Percentiles rank a stretch among this genome's conserved stretches.
These are phyloP conservation scores for Pyrenophora seminiperda DNA, from an alignment of 2,329 filamentous ascomycete species.

Conservation along the genomic window DNA sequence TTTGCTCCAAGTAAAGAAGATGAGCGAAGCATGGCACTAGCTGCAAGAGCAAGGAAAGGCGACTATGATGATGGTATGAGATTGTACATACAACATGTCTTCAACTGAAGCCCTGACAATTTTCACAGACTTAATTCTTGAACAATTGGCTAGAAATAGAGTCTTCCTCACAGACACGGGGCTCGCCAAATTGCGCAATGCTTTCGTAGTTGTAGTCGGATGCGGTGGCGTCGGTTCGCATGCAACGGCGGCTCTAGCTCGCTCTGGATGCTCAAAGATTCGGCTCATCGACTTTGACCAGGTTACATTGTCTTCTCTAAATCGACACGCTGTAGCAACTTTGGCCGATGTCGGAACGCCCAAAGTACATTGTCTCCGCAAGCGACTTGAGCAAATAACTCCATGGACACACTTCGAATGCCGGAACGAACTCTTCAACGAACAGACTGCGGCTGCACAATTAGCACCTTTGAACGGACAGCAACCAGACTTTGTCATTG, in stretches of 20 bases:
- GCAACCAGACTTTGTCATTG: slow-evolving; percentile 85
- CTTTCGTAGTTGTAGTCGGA: slow-evolving; percentile 88
- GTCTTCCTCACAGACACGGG: slow-evolving; percentile 88
- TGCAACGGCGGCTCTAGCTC: slow-evolving; percentile 80
- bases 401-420: slow-evolving; percentile 93
- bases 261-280: slow-evolving; percentile 86
- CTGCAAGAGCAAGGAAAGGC: slow-evolving; percentile 63
- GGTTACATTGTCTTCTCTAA: slow-evolving; percentile 90
- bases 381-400: slow-evolving; percentile 80
- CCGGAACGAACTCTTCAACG: slow-evolving; percentile 80
- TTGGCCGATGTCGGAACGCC: slow-evolving; percentile 90
- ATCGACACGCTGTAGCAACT: slow-evolving; percentile 94
- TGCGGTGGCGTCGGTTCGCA: slow-evolving; percentile 96
- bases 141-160: slow-evolving; percentile 90
- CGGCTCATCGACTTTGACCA: slow-evolving; percentile 97
- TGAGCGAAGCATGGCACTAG: slow-evolving; percentile 62
- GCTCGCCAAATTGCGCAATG: slow-evolving; percentile 74
- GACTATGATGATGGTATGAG: slow-evolving; percentile 66
- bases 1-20: slow-evolving; percentile 58
- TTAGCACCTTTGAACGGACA: slow-evolving; percentile 70
- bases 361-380: slow-evolving; percentile 84
- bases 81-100: neutral
- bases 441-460: slow-evolving; percentile 66
- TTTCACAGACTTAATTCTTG: slow-evolving; percentile 78
- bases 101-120: slow-evolving; percentile 4